phyloP scores from a whole-genome alignment of 805 yeast species.

The Saccharomycopsis sp. region DNA sequence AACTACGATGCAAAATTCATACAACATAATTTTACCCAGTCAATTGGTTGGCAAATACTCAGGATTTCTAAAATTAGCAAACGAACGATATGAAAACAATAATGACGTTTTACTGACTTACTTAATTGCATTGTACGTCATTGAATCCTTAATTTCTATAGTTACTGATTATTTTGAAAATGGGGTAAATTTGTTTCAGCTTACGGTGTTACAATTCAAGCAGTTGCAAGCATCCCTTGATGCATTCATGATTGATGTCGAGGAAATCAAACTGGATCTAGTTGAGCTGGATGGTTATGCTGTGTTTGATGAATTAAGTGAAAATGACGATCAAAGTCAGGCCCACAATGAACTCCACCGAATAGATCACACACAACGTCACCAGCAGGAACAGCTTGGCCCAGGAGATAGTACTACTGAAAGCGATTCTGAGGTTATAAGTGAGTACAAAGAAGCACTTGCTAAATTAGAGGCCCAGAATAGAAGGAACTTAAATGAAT shows the following conservation, averaged over 20 bases:
- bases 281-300: too few relatives aligned
- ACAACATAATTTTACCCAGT: background rate
- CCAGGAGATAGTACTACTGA: too few relatives aligned
- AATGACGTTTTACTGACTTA: background rate
- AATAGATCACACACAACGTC: too few relatives aligned
- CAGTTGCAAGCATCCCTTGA: background rate
- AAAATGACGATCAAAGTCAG: too few relatives aligned
- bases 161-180: slow-evolving; percentile 2
- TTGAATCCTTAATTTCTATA: slow-evolving; percentile 2
- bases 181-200: background rate
- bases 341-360: too few relatives aligned
- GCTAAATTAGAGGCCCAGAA: too few relatives aligned
- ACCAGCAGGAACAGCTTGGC: too few relatives aligned
- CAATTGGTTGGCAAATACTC: background rate
- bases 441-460: too few relatives aligned
- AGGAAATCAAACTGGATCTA: too few relatives aligned
- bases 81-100: background rate
- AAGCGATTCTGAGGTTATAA: too few relatives aligned
- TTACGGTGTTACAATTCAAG: slow-evolving; percentile 3
- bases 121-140: slow-evolving; percentile 2
- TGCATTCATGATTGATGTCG: background rate
- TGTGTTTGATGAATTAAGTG: too few relatives aligned
- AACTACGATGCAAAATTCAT: background rate
- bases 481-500: too few relatives aligned
- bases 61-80: background rate